Conservation (phyloP, 345 rosid genomes). For the Eutrema japonicum region DNA sequence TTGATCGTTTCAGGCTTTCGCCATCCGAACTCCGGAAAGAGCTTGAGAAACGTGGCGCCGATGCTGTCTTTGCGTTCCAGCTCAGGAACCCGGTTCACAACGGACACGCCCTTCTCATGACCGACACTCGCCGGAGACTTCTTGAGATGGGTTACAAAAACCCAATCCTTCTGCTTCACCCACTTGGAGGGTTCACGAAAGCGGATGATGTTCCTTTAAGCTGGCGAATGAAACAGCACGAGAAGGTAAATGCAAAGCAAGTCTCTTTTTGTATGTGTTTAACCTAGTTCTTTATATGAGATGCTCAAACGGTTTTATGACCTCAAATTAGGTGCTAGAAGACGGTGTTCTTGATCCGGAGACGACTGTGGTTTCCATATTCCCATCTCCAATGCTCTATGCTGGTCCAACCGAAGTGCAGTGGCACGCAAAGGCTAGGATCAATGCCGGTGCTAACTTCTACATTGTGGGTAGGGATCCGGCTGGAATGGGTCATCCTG, state of each 20-base stretch:
- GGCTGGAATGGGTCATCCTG: slow-evolving; percentile 97
- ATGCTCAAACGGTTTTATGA: slow-evolving; percentile 14
- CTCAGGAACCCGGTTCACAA: slow-evolving; percentile 97
- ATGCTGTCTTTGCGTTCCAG: slow-evolving; percentile 98
- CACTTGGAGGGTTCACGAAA: slow-evolving; percentile 92
- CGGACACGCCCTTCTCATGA: slow-evolving; percentile 95
- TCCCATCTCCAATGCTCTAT: slow-evolving; percentile 98
- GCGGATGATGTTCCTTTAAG: slow-evolving; percentile 96
- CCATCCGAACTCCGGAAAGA: slow-evolving; percentile 75
- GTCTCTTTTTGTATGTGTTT: not conserved
- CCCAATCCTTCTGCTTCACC: slow-evolving; percentile 89
- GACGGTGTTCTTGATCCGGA: slow-evolving; percentile 98
- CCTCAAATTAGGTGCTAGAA: slow-evolving; percentile 69
- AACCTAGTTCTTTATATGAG: not conserved
- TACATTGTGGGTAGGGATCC: slow-evolving; percentile 99
- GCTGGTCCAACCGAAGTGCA: slow-evolving; percentile 99
- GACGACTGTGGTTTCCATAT: slow-evolving; percentile 92
- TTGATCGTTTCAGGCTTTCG: slow-evolving; percentile 81
- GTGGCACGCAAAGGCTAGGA: slow-evolving; percentile 97
- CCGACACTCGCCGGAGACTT: slow-evolving; percentile 83
- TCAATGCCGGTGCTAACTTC: slow-evolving; percentile 95
- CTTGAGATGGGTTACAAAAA: slow-evolving; percentile 96
- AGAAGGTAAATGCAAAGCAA: slow-evolving; percentile 57
- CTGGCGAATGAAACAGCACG: slow-evolving; percentile 97
- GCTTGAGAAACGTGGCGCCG: slow-evolving; percentile 81